A percentile compares a stretch with the other conserved stretches of the same genome.
Conservation (phyloP, 2,329 filamentous ascomycete species). For the Fusarium sulawesiense region DNA sequence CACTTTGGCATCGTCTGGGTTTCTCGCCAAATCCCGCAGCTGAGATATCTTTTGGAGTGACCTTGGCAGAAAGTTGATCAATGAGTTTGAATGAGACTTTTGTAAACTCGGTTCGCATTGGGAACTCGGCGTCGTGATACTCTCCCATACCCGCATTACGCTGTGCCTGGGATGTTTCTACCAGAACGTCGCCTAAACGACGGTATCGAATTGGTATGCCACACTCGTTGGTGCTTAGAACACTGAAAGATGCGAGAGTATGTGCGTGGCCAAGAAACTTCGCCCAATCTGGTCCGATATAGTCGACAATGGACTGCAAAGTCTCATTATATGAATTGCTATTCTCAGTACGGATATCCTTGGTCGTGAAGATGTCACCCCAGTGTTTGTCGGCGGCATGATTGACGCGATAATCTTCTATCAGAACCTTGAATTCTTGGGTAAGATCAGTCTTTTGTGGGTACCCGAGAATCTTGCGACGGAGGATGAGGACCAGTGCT, state of each 20-base stretch:
- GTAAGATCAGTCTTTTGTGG: no score
- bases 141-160: neutral
- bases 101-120: neutral
- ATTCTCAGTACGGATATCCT: no score
- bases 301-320: no score
- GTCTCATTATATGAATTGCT: no score
- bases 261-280: no score
- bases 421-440: no score
- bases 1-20: neutral
- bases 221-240: neutral
- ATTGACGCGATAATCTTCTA: no score
- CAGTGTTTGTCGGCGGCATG: no score
- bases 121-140: neutral
- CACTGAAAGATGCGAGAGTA: no score
- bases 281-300: neutral
- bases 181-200: neutral
- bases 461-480: no score
- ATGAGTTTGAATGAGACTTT: neutral
- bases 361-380: no score
- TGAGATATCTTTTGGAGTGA: accelerated
- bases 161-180: neutral
- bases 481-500: no score
- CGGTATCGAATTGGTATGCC: neutral
- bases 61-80: accelerated
- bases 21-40: neutral